Evolutionary conservation across 257 asterid species (phyloP).

Genomic region (Solanum pinnatisectum): DNA sequence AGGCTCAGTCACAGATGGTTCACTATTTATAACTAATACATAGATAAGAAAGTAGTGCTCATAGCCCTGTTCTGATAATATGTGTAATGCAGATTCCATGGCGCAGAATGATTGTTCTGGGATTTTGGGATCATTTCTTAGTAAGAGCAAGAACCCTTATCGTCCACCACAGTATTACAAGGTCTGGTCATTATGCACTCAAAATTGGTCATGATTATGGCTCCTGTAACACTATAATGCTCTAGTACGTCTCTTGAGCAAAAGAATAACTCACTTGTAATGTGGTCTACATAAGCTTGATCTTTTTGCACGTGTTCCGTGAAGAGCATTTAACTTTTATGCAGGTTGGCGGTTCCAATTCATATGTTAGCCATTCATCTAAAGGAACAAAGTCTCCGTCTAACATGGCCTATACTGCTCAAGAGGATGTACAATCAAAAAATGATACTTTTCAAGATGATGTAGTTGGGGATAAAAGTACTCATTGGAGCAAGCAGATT

Average conservation of each 20-base stretch:
- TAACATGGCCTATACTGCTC: neutral
- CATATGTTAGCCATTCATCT: neutral
- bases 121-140: conserved; percentile 21
- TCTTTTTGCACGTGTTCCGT: neutral
- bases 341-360: conserved; percentile 7
- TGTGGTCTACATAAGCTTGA: neutral
- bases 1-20: neutral
- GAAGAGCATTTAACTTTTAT: neutral
- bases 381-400: neutral
- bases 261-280: neutral
- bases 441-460: neutral
- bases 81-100: neutral
- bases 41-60: neutral
- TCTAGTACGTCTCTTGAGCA: neutral
- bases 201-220: neutral
- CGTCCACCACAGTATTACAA: conserved; percentile 44
- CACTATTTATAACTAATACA: neutral
- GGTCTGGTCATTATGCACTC: conserved; percentile 17
- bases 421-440: neutral
- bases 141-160: conserved; percentile 44
- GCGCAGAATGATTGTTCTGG: neutral
- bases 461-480: neutral
- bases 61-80: neutral
- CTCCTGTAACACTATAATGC: neutral
- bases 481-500: neutral